Conservation (phyloP, 2,329 filamentous ascomycete genomes). For the Scedosporium boydii region DNA sequence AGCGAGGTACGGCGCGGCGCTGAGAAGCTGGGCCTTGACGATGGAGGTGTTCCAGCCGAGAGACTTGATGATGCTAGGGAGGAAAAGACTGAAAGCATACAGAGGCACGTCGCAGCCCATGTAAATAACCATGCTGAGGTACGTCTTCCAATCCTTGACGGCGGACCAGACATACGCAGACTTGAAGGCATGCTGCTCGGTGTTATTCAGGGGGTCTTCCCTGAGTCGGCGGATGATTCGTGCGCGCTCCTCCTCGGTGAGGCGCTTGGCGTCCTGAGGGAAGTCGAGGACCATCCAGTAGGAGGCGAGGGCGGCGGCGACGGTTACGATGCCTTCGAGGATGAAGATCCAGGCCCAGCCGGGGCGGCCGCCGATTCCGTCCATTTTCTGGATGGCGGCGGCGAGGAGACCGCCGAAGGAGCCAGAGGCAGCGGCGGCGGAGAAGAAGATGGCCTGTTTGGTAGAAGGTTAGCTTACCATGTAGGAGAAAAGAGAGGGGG, state of each 20-base stretch:
- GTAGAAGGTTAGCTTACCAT: not conserved
- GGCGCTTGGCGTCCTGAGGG: conserved; percentile 62
- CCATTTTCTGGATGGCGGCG: conserved; percentile 58
- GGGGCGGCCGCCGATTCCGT: conserved; percentile 40
- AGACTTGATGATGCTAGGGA: conserved; percentile 44
- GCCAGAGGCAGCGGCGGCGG: conserved; percentile 65
- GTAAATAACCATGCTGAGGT: conserved; percentile 36
- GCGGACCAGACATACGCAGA: conserved; percentile 61
- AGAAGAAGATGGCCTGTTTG: conserved; percentile 61
- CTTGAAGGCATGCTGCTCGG: conserved; percentile 58
- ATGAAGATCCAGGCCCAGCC: conserved; percentile 58
- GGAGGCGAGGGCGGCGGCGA: conserved; percentile 52
- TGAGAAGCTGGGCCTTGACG: conserved; percentile 44
- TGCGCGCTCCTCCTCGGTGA: conserved; percentile 54
- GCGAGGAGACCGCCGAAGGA: conserved; percentile 64
- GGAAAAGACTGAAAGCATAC: conserved; percentile 44
- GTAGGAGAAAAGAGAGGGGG: not conserved
- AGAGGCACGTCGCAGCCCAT: conserved; percentile 38
- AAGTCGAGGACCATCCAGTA: conserved; percentile 75
- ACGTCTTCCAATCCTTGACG: conserved; percentile 71
- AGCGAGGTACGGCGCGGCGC: conserved; percentile 48
- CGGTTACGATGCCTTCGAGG: conserved; percentile 57
- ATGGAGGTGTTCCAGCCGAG: conserved; percentile 20
- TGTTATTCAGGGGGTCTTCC: conserved; percentile 57
- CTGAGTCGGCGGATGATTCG: conserved; percentile 60